Percentiles rank a stretch among this genome's conserved stretches.
Evolutionary conservation across 129 eudicot genomes (phyloP).

Genomic region (Centella asiatica): DNA sequence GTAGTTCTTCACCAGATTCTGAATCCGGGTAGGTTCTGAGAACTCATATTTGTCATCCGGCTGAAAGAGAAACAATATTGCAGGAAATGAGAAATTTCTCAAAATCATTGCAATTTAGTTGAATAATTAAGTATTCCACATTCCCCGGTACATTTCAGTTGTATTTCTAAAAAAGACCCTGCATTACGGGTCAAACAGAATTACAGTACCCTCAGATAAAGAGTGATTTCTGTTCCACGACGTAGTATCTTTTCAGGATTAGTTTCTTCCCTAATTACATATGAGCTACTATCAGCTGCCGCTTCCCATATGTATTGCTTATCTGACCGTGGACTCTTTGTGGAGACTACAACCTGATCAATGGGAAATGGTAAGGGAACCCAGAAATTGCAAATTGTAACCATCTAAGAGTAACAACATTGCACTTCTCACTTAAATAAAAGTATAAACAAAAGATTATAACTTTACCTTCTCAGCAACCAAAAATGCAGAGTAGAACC

Average conservation of each 20-base stretch:
- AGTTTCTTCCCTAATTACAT: conserved; percentile 68
- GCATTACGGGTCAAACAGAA: neutral
- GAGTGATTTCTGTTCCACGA: conserved; percentile 91
- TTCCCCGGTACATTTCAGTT: neutral
- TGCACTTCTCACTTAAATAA: neutral
- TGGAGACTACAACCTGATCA: conserved; percentile 70
- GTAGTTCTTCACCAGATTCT: conserved; percentile 84
- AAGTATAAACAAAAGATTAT: neutral
- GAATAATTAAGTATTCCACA: too few species aligned
- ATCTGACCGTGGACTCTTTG: conserved; percentile 83
- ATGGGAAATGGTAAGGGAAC: neutral
- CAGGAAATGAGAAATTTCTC: neutral
- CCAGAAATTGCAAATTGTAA: neutral
- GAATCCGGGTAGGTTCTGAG: conserved; percentile 74
- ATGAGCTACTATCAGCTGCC: conserved; percentile 74
- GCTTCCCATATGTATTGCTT: conserved; percentile 94
- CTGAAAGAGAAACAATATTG: conserved; percentile 27
- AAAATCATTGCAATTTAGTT: too few species aligned
- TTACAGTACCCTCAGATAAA: conserved; percentile 26
- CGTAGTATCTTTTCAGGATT: conserved; percentile 68
- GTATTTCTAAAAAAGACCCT: neutral
- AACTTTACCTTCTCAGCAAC: conserved; percentile 76
- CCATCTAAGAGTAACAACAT: neutral
- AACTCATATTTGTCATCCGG: conserved; percentile 93
- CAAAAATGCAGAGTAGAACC: conserved; percentile 93